These are phyloP conservation scores for Cryptosporidium viatorum DNA, from an alignment of 169 alveolate species.

Conservation along the genomic window DNA sequence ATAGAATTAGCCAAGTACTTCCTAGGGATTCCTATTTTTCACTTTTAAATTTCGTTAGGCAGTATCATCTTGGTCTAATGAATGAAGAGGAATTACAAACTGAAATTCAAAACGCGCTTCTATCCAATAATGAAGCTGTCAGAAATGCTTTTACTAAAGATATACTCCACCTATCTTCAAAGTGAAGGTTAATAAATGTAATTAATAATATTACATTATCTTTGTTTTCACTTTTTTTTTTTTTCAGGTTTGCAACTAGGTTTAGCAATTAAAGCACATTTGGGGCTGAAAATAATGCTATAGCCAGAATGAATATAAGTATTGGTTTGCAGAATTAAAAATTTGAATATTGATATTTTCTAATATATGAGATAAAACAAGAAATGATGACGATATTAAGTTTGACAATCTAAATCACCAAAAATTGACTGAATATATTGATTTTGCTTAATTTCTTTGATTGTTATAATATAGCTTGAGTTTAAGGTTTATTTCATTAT, in stretches of 20 bases:
- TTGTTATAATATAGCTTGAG: background rate
- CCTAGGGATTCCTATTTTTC: conserved; percentile 56
- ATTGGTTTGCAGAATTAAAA: no score
- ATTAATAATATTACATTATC: background rate
- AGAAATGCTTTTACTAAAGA: conserved; percentile 54
- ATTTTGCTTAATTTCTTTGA: background rate
- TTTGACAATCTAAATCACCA: background rate
- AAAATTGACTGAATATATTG: background rate
- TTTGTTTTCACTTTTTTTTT: background rate
- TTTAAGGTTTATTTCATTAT: background rate
- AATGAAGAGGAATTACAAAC: conserved; percentile 62
- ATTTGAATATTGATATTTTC: background rate
- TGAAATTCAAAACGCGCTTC: conserved; percentile 36
- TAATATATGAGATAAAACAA: no score
- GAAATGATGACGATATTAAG: no score
- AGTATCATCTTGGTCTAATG: conserved; percentile 38
- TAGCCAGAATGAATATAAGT: no score
- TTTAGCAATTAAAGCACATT: no score
- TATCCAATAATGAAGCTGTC: conserved; percentile 53
- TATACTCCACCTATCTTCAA: conserved; percentile 32
- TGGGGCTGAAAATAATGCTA: background rate
- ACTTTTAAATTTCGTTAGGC: conserved; percentile 39
- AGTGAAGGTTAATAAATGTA: background rate
- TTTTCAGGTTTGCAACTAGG: background rate
- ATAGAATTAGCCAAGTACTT: conserved; percentile 62